These are phyloP conservation scores for Phytopythium ostracodes DNA, from an alignment of 352 stramenopile species.

Conservation along the genomic window DNA sequence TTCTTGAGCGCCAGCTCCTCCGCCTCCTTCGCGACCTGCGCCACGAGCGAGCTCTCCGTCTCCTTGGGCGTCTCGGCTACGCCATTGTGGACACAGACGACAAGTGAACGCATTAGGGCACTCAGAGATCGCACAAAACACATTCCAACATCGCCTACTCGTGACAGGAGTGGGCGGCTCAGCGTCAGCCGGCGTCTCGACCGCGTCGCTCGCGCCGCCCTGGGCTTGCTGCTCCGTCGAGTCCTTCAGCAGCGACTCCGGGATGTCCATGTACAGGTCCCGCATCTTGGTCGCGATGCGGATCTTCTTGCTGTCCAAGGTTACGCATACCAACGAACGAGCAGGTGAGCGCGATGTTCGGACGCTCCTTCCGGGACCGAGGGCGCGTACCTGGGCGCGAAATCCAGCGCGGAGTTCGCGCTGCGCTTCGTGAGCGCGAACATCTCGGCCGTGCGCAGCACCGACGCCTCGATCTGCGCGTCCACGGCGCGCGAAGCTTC, in stretches of 20 bases:
- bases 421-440: constrained; percentile 70
- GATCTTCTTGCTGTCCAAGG: constrained; percentile 65
- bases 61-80: constrained; percentile 6
- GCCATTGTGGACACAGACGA: background rate
- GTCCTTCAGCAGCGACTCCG: constrained; percentile 46
- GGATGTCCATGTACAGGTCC: constrained; percentile 50
- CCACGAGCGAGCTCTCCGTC: constrained; percentile 33
- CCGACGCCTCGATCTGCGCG: constrained; percentile 53
- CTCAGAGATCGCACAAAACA: background rate
- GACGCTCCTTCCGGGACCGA: background rate
- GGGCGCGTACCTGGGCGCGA: constrained; percentile 43
- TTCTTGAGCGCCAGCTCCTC: constrained; percentile 39
- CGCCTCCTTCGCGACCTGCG: constrained; percentile 52
- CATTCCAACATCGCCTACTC: constrained; percentile 1
- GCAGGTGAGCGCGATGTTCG: background rate
- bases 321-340: background rate
- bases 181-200: constrained; percentile 4
- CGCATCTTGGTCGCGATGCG: constrained; percentile 64
- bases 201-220: constrained; percentile 8
- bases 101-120: constrained; percentile 8
- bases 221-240: constrained; percentile 12
- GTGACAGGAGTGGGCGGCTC: constrained; percentile 2
- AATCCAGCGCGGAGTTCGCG: constrained; percentile 37
- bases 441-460: constrained; percentile 62
- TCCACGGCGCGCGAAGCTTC: constrained; percentile 14